These are phyloP conservation scores for Auriscalpium vulgare DNA, from an alignment of 768 basidiomycete genomes.

Conservation along the genomic window DNA sequence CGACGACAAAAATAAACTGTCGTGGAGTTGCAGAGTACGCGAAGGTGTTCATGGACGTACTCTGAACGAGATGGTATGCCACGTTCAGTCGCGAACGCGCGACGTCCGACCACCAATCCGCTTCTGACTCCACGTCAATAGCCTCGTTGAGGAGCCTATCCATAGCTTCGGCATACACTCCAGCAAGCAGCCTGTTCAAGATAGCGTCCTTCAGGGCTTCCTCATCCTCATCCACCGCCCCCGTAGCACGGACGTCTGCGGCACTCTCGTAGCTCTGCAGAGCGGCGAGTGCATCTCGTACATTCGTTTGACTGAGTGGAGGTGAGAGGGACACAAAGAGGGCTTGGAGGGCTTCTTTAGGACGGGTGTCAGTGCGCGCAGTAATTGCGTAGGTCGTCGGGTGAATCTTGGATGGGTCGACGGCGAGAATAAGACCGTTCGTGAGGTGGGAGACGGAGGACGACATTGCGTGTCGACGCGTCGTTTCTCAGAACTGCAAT, in stretches of 20 bases:
- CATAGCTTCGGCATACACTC: conserved; percentile 58
- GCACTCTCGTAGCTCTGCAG: conserved; percentile 20
- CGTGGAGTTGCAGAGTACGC: background rate
- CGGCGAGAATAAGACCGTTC: conserved; percentile 1
- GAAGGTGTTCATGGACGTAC: conserved; percentile 34
- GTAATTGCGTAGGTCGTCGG: background rate
- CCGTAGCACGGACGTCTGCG: background rate
- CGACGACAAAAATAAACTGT: background rate
- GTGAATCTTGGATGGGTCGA: background rate
- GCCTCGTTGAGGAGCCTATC: conserved; percentile 62
- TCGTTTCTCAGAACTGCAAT: background rate
- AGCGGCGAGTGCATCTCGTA: conserved; percentile 22
- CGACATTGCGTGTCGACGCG: conserved; percentile 1
- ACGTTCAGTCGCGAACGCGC: conserved; percentile 51
- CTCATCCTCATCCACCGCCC: conserved; percentile 20
- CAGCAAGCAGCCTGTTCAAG: conserved; percentile 41
- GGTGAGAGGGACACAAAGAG: conserved; percentile 32
- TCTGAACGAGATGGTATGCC: conserved; percentile 67
- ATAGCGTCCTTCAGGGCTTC: conserved; percentile 35
- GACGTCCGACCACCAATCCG: conserved; percentile 78
- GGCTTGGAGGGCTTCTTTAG: conserved; percentile 29
- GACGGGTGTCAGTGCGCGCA: background rate
- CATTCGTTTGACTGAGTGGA: conserved; percentile 19
- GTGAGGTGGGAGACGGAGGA: conserved; percentile 14
- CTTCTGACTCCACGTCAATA: conserved; percentile 60